Base-by-base conservation (phyloP, 75 land plant species). In the Pseudotsuga menziesii region DNA sequence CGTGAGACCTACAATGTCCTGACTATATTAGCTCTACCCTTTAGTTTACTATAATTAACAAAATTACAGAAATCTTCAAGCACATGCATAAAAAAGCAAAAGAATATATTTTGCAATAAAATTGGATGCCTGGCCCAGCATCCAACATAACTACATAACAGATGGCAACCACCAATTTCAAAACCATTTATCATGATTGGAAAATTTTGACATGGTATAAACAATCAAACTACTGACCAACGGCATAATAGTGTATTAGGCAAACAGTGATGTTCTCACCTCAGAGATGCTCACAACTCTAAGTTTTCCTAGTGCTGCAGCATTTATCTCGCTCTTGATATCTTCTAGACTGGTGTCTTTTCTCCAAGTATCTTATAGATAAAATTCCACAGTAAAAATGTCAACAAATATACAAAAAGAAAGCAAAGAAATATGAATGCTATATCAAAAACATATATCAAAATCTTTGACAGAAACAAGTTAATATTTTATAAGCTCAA, bases 301-400 rank as follows among this genome's bases (percentile, higher is more conserved):
- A 26, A 91, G 82, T 26, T 79, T 81, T 56, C 84, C 84, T 7
- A 88, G 94, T 19, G 82, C 87, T 61, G 82, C 81, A 75, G 26
- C 58, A 80, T 86, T 86, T 55, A 93, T 77, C 2, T 82, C 75
- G 26, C 86, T 85, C 58, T 76, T 78, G 72, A 93, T 76, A 19
- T 89, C 92, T 52, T 75, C 78, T 73, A 56, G 29, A 60, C 74
- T 66, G 32, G 87, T 75, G 83, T 89, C 94, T 55, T 64, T 84
- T 74, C 83, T 80, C 92, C 92, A 91, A 25, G 96, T 93, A 82
- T 89, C 96, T 93, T 62, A 22, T 72, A 57, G 57, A 25, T 23
- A 60, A 6, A 71, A 48, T 36, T 44, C 16, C 32, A 19, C 32
- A 76, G 39, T 19, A 29, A 41, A 76, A 56, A 23, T 7, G 78